Percentiles rank a stretch among this genome's conserved stretches.
Conservation (phyloP, 495 filamentous ascomycete species). For the Penicillium tannophilum region DNA sequence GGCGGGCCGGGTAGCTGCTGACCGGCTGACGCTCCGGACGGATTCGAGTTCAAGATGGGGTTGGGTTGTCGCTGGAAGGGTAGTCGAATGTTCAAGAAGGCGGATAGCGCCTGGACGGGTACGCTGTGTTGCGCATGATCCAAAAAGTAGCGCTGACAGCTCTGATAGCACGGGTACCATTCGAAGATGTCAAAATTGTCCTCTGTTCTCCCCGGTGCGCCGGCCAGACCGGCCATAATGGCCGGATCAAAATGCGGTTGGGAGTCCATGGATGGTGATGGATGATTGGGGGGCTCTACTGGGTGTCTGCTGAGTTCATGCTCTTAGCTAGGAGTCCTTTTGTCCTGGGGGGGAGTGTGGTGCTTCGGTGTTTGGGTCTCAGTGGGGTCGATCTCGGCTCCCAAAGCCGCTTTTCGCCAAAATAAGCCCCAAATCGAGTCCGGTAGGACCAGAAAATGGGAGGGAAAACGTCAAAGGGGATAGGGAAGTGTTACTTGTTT, state of each 20-base stretch:
- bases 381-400: slow-evolving; percentile 21
- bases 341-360: neutral
- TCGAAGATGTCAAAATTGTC: slow-evolving; percentile 76
- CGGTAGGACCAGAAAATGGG: neutral
- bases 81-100: slow-evolving; percentile 83
- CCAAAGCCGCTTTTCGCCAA: slow-evolving; percentile 4
- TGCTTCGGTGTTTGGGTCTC: slow-evolving; percentile 14
- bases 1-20: slow-evolving; percentile 28
- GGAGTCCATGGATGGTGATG: slow-evolving; percentile 36
- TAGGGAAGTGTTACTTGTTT: slow-evolving; percentile 36
- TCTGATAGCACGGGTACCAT: slow-evolving; percentile 92
- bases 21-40: slow-evolving; percentile 33
- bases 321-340: slow-evolving; percentile 9
- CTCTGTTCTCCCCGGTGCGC: slow-evolving; percentile 39
- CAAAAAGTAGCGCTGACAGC: slow-evolving; percentile 90
- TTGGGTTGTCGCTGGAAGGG: slow-evolving; percentile 49
- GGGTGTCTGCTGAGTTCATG: slow-evolving; percentile 13
- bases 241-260: slow-evolving; percentile 43
- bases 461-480: slow-evolving; percentile 2
- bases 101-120: slow-evolving; percentile 83
- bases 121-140: slow-evolving; percentile 86
- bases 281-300: slow-evolving; percentile 18
- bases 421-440: neutral
- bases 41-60: slow-evolving; percentile 39
- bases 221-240: slow-evolving; percentile 41